phyloP scores from a whole-genome alignment of 2,329 filamentous ascomycete genomes.

The Escovopsis weberi region DNA sequence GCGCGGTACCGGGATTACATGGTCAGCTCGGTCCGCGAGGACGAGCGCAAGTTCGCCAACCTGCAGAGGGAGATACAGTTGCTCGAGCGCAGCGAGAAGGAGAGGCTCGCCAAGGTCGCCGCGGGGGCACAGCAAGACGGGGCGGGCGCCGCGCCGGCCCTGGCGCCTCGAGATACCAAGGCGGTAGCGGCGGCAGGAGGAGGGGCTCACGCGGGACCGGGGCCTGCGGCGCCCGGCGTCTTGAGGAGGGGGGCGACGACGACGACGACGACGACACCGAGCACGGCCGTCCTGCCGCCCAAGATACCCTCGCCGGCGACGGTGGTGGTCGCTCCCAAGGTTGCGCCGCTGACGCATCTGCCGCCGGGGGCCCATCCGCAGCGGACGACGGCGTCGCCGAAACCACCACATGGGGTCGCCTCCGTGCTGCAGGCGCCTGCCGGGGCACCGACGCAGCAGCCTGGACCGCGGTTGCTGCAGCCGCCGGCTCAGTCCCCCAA shows the following conservation, averaged over 20 bases:
- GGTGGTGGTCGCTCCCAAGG: constrained; percentile 10
- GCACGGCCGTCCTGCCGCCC: constrained; percentile 22
- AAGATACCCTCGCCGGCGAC: constrained; percentile 14
- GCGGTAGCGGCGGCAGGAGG: constrained; percentile 12
- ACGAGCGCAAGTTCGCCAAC: constrained; percentile 52
- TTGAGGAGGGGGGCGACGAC: constrained; percentile 14
- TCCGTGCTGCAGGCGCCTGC: constrained; percentile 24
- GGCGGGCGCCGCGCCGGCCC: constrained; percentile 11
- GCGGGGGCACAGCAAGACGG: constrained; percentile 12
- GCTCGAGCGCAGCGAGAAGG: constrained; percentile 39
- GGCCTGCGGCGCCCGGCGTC: constrained; percentile 8
- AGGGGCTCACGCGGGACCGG: constrained; percentile 7
- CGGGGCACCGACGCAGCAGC: constrained; percentile 16
- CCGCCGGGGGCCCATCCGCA: constrained; percentile 14
- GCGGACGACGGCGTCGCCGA: constrained; percentile 16
- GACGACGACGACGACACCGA: constrained; percentile 13
- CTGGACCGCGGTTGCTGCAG: constrained; percentile 18
- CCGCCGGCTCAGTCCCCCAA: constrained; percentile 17
- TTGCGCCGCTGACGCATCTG: constrained; percentile 15
- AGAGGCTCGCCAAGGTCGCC: constrained; percentile 21
- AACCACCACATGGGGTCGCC: constrained; percentile 14
- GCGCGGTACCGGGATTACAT: constrained; percentile 56
- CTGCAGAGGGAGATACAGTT: constrained; percentile 54
- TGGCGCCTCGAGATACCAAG: constrained; percentile 20
- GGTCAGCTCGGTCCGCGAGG: constrained; percentile 55